Conservation (phyloP, 2,329 filamentous ascomycete species). For the Teratosphaeriaceae sp. region DNA sequence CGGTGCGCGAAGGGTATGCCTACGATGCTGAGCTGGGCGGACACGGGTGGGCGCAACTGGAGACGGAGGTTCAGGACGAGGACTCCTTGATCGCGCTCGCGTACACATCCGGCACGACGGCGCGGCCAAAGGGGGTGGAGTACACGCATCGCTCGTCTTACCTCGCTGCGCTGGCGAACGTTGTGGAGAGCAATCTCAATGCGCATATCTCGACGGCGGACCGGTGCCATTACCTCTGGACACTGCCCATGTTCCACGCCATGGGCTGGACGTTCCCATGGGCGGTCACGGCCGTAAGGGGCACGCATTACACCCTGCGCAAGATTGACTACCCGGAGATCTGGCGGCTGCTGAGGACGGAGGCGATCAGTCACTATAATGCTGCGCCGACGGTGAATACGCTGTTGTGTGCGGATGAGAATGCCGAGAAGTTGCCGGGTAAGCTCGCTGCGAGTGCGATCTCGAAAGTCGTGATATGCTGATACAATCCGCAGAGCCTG, state of each 20-base stretch:
- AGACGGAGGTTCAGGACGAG: constrained; percentile 65
- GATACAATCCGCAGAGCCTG: constrained; percentile 51
- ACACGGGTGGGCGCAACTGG: constrained; percentile 70
- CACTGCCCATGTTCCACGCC: constrained; percentile 76
- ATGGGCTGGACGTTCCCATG: constrained; percentile 43
- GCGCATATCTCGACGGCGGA: constrained; percentile 17
- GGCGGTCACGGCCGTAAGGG: constrained; percentile 82
- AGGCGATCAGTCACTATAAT: constrained; percentile 89
- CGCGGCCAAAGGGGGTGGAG: constrained; percentile 84
- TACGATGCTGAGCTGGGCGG: constrained; percentile 60
- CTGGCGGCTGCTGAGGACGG: constrained; percentile 79
- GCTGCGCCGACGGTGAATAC: constrained; percentile 97
- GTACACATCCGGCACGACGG: constrained; percentile 92
- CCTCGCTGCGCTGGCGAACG: constrained; percentile 68
- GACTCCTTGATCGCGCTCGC: constrained; percentile 78
- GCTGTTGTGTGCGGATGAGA: constrained; percentile 70
- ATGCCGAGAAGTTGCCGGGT: constrained; percentile 60
- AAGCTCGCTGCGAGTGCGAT: not conserved
- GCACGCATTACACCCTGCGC: constrained; percentile 89
- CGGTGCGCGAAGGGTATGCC: constrained; percentile 70
- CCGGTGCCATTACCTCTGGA: constrained; percentile 56
- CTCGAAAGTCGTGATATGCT: not conserved
- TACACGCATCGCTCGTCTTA: constrained; percentile 87
- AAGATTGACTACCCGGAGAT: constrained; percentile 95
- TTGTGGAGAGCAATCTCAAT: constrained; percentile 84